Evolutionary conservation across 78 protist genomes (phyloP), one percentile per base, ranked within the genome.

Genomic region (Paratrimastix pyriformis): DNA sequence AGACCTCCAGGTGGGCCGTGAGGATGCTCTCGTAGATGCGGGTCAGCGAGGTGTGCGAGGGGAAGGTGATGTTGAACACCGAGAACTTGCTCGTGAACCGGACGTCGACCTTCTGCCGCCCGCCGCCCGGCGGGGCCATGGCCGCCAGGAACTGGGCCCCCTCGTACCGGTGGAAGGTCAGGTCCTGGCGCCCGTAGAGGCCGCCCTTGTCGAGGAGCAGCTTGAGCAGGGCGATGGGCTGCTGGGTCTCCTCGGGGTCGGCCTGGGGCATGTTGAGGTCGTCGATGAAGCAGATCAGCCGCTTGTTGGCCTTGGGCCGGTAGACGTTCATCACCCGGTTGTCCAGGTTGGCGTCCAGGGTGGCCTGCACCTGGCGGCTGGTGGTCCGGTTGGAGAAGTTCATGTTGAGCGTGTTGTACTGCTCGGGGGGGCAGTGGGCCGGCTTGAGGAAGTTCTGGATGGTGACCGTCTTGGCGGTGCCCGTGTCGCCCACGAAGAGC

Each of bases 81-180:
- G 24, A n/a, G 76, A 85, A 85, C 37, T 62, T 62, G 26, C 42
- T 29, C 29, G 68, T n/a, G 65, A 81, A 85, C 45, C 95, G 85
- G 37, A 87, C 84, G 50, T 87, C 87, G 9, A 87, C 76, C 15
- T 66, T 44, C 57, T 84, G 82, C 62, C 92, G 87, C 6, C 92
- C 95, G n/a, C 89, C 95, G 2, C 87, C 87, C 1, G 92, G 91
- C 26, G 90, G 87, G 3, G 79, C 89, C 94, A 90, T 90, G 38
- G 94, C 89, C 3, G 85, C 79, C 18, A 86, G 59, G 66, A 44
- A 83, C 64, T 68, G 72, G 43, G 15, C 32, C 21, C 84, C 79
- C n/a, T 76, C 88, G 43, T 45, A 78, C 32, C 24, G 7, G 18
- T 9, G 42, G 72, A 37, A 66, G 7, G 72, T 9, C 48, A 66